Base-by-base conservation (phyloP, 2,329 filamentous ascomycete species). In the Talaromyces sp. region DNA sequence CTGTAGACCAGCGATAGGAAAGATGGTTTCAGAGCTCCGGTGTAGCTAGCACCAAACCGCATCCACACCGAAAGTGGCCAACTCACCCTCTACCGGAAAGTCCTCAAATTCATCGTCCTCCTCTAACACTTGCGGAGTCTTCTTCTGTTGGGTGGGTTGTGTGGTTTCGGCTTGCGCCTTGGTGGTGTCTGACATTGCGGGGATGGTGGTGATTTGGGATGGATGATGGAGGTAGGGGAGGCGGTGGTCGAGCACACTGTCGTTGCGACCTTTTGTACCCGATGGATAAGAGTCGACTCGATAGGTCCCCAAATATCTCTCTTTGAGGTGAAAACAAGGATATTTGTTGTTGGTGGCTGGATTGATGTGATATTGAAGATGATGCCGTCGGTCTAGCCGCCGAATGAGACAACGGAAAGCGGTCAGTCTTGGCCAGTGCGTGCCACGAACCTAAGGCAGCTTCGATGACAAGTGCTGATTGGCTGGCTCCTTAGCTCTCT, bases 61-160 rank as follows among this genome's bases (percentile, higher is more conserved):
- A 28, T 21, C 5, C 14, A 48, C 21, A 25, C 12, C 14, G 6
- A 12, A 28, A 12, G 23, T 9, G 18, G 12, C 21, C 35, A 21
- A 65, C 72, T 62, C 79, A 96, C 95, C 92, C 80, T 99, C 93
- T 62, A 96, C 90, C 28, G 95, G 95, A 73, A 99, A 99, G 77
- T 99, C 95, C 76, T 99, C 95, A 72, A 99, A 99, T 81, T 99
- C 95, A 77, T 99, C 95, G 74, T 99, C 95, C 77, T 99, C 95
- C 77, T 96, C 95, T 31, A 98, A 84, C 63, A 90, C 85, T 37
- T 88, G 81, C 63, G 86, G 82, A 77, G 89, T 89, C 73, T 87
- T 81, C 71, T 86, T 81, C 37, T 63, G 61, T 68, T 82, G 80
- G 68, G 83, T 80, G 72, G 79, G 81, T 74, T 77, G 71, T 60